These are phyloP conservation scores for Aspergillus fischeri DNA, from an alignment of 2,329 filamentous ascomycete genomes.

Conservation along the genomic window DNA sequence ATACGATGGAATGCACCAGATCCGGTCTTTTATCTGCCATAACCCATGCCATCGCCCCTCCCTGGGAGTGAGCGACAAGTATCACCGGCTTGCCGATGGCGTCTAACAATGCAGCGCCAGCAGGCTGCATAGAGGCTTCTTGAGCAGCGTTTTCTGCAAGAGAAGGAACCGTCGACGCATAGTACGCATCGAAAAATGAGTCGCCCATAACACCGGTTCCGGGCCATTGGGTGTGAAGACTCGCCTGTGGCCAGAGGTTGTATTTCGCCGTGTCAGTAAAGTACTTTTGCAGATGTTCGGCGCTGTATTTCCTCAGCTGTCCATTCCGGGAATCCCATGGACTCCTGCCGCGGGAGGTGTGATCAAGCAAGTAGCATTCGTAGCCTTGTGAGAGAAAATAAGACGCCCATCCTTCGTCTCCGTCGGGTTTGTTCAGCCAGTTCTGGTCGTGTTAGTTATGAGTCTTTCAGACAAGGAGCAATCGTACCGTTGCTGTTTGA, in stretches of 20 bases:
- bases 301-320: conserved; percentile 12
- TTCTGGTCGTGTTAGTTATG: conserved; percentile 22
- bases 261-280: conserved; percentile 34
- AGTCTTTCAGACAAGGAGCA: not conserved
- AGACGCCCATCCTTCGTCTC: conserved; percentile 45
- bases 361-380: conserved; percentile 43
- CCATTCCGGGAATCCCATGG: conserved; percentile 20
- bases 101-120: conserved; percentile 21
- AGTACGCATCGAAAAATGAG: conserved; percentile 27
- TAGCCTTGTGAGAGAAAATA: conserved; percentile 46
- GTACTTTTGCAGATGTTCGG: conserved; percentile 23
- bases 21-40: conserved; percentile 48
- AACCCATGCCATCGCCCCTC: conserved; percentile 44
- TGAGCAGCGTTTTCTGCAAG: conserved; percentile 12
- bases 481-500: conserved; percentile 30
- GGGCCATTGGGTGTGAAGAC: conserved; percentile 39
- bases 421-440: conserved; percentile 48
- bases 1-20: conserved; percentile 47
- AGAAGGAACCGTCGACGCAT: conserved; percentile 17
- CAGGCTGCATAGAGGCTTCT: conserved; percentile 13
- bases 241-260: conserved; percentile 32
- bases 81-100: conserved; percentile 18
- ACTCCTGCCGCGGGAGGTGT: conserved; percentile 35
- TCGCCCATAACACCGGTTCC: conserved; percentile 31
- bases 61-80: conserved; percentile 50